phyloP scores from a whole-genome alignment of 257 asterid species.

The Solanum piurae region DNA sequence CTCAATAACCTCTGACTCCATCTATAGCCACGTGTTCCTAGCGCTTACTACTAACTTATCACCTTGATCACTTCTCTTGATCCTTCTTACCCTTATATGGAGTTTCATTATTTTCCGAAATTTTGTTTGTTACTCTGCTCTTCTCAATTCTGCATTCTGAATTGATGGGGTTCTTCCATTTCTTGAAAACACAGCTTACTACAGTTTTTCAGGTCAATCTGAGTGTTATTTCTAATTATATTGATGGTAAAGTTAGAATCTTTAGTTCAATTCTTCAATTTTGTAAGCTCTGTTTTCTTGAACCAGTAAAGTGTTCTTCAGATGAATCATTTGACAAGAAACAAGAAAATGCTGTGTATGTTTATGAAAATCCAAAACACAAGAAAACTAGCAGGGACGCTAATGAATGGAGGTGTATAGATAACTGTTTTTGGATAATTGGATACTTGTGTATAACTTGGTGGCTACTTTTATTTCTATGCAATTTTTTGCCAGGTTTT shows the following conservation, averaged over 20 bases:
- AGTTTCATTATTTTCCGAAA: neutral
- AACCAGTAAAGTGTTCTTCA: slow-evolving; percentile 17
- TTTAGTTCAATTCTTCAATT: slow-evolving; percentile 33
- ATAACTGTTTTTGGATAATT: slow-evolving; percentile 51
- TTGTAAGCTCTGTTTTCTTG: slow-evolving; percentile 50
- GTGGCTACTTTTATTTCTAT: slow-evolving; percentile 56
- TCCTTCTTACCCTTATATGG: neutral
- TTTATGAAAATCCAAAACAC: slow-evolving; percentile 1
- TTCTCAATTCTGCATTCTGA: neutral
- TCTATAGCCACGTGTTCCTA: neutral
- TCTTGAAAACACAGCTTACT: neutral
- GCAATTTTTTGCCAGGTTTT: slow-evolving; percentile 26
- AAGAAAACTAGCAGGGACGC: neutral
- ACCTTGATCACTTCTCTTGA: neutral
- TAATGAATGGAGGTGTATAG: slow-evolving; percentile 55
- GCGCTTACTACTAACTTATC: neutral
- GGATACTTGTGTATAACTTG: slow-evolving; percentile 60
- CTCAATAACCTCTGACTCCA: neutral
- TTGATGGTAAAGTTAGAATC: neutral
- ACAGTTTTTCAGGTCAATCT: neutral
- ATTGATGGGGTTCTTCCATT: neutral
- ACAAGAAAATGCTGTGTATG: neutral
- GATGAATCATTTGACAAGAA: slow-evolving; percentile 4
- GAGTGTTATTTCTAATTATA: neutral
- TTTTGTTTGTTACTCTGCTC: neutral